Conservation (phyloP, 108 stramenopile genomes). For the Aureococcus anophagefferens region DNA sequence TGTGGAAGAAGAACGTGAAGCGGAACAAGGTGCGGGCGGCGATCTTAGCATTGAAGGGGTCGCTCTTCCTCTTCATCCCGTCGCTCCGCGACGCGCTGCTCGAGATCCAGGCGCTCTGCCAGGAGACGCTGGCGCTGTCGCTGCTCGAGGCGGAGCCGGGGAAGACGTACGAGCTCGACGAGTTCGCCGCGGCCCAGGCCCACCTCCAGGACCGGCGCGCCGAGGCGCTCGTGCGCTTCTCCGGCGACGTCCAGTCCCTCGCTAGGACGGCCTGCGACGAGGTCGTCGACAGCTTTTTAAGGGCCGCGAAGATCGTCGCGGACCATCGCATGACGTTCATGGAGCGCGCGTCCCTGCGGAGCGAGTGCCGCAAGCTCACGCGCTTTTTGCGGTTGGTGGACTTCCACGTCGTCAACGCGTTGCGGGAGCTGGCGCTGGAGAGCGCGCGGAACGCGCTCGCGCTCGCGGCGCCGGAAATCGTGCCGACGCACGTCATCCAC, state of each 20-base stretch:
- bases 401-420: slow-evolving; percentile 39
- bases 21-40: slow-evolving; percentile 28
- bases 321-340: slow-evolving; percentile 60
- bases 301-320: slow-evolving; percentile 38
- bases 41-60: slow-evolving; percentile 3
- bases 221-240: slow-evolving; percentile 11
- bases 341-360: slow-evolving; percentile 49
- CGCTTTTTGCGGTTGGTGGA: slow-evolving; percentile 47
- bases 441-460: slow-evolving; percentile 2
- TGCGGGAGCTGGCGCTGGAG: slow-evolving; percentile 34
- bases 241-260: slow-evolving; percentile 9
- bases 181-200: slow-evolving; percentile 36
- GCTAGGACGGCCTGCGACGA: slow-evolving; percentile 50
- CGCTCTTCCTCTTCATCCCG: slow-evolving; percentile 39
- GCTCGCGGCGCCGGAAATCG: not conserved
- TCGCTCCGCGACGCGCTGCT: slow-evolving; percentile 34
- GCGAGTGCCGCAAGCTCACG: slow-evolving; percentile 48
- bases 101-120: slow-evolving; percentile 29
- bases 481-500: not conserved
- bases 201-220: slow-evolving; percentile 17
- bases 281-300: slow-evolving; percentile 47
- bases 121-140: slow-evolving; percentile 19
- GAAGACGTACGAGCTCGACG: slow-evolving; percentile 32
- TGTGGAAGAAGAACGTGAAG: slow-evolving; percentile 34
- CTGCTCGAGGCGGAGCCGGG: slow-evolving; percentile 22